phyloP scores from a whole-genome alignment of 2,329 filamentous ascomycete genomes.

The Talaromyces rugulosus region DNA sequence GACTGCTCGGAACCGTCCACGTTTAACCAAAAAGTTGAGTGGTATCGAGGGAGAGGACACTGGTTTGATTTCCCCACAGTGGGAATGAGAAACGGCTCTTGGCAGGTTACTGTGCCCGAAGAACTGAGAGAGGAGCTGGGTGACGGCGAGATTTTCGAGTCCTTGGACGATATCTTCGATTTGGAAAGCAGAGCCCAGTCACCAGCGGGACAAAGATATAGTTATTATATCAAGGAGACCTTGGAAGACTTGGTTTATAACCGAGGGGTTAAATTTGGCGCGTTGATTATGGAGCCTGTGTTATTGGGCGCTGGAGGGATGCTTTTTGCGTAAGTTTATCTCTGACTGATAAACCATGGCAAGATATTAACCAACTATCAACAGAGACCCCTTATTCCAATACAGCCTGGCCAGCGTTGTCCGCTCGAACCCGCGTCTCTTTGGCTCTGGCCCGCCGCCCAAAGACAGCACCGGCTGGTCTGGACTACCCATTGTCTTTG shows the following conservation, averaged over 20 bases:
- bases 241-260: conserved; percentile 51
- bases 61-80: conserved; percentile 80
- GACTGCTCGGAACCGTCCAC: conserved; percentile 73
- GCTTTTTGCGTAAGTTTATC: conserved; percentile 63
- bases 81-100: conserved; percentile 61
- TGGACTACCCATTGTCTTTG: conserved; percentile 74
- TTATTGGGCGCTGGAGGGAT: conserved; percentile 80
- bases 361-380: not conserved
- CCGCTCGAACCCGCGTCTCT: conserved; percentile 56
- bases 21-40: conserved; percentile 79
- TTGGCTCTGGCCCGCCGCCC: conserved; percentile 31
- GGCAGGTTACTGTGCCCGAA: conserved; percentile 59
- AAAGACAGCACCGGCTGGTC: conserved; percentile 50
- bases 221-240: conserved; percentile 53
- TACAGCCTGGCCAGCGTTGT: conserved; percentile 64
- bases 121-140: conserved; percentile 47
- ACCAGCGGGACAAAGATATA: conserved; percentile 51
- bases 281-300: conserved; percentile 74
- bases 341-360: not conserved
- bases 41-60: conserved; percentile 73
- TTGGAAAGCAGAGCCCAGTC: conserved; percentile 46
- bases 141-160: conserved; percentile 40
- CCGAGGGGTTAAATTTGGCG: conserved; percentile 66
- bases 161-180: conserved; percentile 59
- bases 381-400: conserved; percentile 76